Conservation (phyloP, 2,329 filamentous ascomycete genomes). For the Corynespora cassiicola region DNA sequence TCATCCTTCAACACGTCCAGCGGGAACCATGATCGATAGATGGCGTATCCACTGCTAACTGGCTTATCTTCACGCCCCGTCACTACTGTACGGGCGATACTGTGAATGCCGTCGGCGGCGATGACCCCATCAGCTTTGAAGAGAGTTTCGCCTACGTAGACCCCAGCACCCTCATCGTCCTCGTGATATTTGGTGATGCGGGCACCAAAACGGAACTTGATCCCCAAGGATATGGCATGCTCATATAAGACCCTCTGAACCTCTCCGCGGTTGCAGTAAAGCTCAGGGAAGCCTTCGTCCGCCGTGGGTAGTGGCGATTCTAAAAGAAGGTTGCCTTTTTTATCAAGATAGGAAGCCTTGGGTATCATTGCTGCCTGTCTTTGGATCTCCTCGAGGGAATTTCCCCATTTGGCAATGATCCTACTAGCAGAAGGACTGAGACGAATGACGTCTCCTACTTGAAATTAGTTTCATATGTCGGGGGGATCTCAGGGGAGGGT, state of each 20-base stretch:
- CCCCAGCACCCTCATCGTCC: background rate
- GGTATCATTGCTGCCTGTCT: too few species aligned
- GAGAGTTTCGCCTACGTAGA: background rate
- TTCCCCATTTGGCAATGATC: too few species aligned
- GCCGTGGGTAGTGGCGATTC: background rate
- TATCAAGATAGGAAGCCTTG: too few species aligned
- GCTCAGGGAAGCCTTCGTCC: background rate
- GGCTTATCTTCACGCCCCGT: background rate
- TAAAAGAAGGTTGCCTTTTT: background rate
- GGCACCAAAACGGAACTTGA: background rate
- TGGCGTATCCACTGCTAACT: background rate
- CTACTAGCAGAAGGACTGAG: too few species aligned
- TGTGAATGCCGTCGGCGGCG: background rate
- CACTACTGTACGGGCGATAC: background rate
- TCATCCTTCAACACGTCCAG: background rate
- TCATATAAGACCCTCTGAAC: background rate
- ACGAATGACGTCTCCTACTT: too few species aligned
- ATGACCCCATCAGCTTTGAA: background rate
- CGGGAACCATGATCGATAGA: slow-evolving; percentile 1
- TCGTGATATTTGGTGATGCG: background rate
- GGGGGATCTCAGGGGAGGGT: too few species aligned
- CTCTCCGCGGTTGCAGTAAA: background rate
- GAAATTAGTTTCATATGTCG: too few species aligned
- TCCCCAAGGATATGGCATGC: background rate
- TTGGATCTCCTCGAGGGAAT: too few species aligned